Evolutionary conservation across 2,329 filamentous ascomycete genomes (phyloP).

Genomic region (Calonectria hongkongensis): DNA sequence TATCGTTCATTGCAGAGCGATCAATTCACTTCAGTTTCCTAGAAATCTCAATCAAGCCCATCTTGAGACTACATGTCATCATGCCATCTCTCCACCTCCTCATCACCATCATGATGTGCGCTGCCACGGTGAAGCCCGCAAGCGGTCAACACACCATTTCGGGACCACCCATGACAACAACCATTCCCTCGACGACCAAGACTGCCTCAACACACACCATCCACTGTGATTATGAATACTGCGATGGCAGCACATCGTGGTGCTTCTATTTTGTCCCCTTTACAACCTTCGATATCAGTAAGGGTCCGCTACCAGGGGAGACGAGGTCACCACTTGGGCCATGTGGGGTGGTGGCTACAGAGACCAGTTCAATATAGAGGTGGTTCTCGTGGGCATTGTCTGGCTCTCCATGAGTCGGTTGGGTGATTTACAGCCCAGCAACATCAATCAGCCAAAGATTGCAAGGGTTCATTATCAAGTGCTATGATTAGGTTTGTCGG

Average conservation of each 20-base stretch:
- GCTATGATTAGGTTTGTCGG: too few species aligned
- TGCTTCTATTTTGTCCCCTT: slow-evolving; percentile 64
- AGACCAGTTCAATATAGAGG: slow-evolving; percentile 7
- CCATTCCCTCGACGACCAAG: slow-evolving; percentile 35
- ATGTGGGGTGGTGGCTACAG: slow-evolving; percentile 49
- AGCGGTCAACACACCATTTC: slow-evolving; percentile 18
- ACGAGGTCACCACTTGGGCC: slow-evolving; percentile 57
- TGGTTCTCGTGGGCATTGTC: not conserved
- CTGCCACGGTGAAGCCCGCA: slow-evolving; percentile 19
- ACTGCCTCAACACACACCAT: slow-evolving; percentile 42
- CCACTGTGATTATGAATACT: slow-evolving; percentile 61
- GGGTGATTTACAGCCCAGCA: too few species aligned
- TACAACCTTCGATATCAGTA: slow-evolving; percentile 58
- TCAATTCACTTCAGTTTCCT: not conserved
- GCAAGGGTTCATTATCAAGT: too few species aligned
- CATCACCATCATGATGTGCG: slow-evolving; percentile 35
- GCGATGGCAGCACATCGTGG: slow-evolving; percentile 60
- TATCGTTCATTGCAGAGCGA: not conserved
- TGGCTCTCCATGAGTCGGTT: not conserved
- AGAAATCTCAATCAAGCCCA: not conserved
- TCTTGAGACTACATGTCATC: too few species aligned
- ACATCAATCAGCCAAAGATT: too few species aligned
- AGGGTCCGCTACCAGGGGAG: slow-evolving; percentile 62
- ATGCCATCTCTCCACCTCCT: slow-evolving; percentile 22
- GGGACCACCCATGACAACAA: not conserved